Evolutionary conservation across 2,329 filamentous ascomycete genomes (phyloP).

Genomic region (Cercospora nicotianae): DNA sequence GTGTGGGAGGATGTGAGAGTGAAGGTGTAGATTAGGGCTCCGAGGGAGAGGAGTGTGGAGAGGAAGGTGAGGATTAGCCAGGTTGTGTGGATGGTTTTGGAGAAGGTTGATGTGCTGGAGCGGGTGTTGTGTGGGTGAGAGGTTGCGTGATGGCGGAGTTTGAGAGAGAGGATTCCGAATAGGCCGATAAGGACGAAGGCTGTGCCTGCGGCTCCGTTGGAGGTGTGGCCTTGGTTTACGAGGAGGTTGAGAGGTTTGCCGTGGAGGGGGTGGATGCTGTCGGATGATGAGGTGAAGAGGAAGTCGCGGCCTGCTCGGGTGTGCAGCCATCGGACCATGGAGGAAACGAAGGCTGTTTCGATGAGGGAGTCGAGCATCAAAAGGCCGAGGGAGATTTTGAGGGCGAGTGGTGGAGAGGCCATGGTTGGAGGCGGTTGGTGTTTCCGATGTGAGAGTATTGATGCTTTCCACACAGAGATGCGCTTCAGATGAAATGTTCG

Average conservation of each 20-base stretch:
- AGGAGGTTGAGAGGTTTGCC: constrained; percentile 44
- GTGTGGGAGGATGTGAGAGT: constrained; percentile 27
- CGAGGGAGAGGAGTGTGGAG: constrained; percentile 30
- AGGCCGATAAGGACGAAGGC: constrained; percentile 35
- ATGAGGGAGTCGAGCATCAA: constrained; percentile 33
- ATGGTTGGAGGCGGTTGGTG: constrained; percentile 4
- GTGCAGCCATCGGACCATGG: constrained; percentile 36
- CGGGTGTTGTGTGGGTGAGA: background rate
- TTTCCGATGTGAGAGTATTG: background rate
- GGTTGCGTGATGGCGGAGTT: constrained; percentile 21
- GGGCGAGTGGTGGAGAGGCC: constrained; percentile 13
- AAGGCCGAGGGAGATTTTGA: constrained; percentile 24
- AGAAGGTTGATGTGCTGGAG: background rate
- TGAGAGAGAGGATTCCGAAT: constrained; percentile 31
- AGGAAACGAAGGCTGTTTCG: constrained; percentile 33
- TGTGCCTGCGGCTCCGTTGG: constrained; percentile 37
- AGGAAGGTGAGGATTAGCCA: constrained; percentile 32
- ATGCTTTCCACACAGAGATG: background rate
- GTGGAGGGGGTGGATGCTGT: constrained; percentile 39
- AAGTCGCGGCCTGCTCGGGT: constrained; percentile 30
- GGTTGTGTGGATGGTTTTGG: constrained; percentile 20
- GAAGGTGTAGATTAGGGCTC: constrained; percentile 34
- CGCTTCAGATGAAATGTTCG: background rate
- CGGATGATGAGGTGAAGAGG: constrained; percentile 25
- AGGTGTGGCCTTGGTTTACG: constrained; percentile 35